A percentile compares a stretch with the other conserved stretches of the same genome.
Evolutionary conservation across 371 early-diverging fungal species (phyloP).

Genomic region (Syncephalastrum sp.): DNA sequence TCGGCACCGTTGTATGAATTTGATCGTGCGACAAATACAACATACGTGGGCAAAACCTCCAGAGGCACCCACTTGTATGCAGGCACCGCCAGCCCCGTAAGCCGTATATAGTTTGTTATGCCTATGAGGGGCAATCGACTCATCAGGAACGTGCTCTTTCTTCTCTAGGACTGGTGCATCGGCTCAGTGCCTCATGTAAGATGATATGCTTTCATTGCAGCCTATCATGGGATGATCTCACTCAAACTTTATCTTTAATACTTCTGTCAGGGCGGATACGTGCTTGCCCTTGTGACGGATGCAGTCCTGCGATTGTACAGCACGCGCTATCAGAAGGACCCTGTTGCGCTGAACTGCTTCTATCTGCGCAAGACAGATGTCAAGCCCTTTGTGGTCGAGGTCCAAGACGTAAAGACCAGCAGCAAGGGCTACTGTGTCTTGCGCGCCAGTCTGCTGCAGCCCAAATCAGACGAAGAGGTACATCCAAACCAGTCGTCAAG

Average conservation of each 20-base stretch:
- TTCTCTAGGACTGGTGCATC: conserved; percentile 29
- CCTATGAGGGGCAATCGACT: background rate
- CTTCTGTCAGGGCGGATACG: conserved; percentile 25
- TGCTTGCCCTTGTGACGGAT: conserved; percentile 30
- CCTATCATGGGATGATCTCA: background rate
- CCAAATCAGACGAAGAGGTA: conserved; percentile 13
- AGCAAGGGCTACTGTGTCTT: conserved; percentile 40
- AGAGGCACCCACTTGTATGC: conserved; percentile 13
- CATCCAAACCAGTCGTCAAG: no score
- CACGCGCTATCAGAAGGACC: conserved; percentile 33
- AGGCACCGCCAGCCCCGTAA: conserved; percentile 21
- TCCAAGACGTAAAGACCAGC: conserved; percentile 36
- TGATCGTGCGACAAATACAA: conserved; percentile 21
- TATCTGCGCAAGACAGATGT: conserved; percentile 34
- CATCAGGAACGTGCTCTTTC: background rate
- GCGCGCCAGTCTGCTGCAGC: conserved; percentile 30
- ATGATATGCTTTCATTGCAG: no score
- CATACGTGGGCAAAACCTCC: conserved; percentile 11
- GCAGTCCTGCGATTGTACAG: conserved; percentile 32
- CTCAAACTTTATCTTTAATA: background rate
- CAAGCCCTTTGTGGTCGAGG: conserved; percentile 32
- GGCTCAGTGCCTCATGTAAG: conserved; percentile 47
- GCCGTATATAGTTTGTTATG: background rate
- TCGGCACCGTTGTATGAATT: conserved; percentile 7
- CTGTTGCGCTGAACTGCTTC: conserved; percentile 43